Percentiles rank a stretch among this genome's conserved stretches.
Evolutionary conservation across 495 filamentous ascomycete genomes (phyloP).

Genomic region (Hypoxylon lienhwacheense): DNA sequence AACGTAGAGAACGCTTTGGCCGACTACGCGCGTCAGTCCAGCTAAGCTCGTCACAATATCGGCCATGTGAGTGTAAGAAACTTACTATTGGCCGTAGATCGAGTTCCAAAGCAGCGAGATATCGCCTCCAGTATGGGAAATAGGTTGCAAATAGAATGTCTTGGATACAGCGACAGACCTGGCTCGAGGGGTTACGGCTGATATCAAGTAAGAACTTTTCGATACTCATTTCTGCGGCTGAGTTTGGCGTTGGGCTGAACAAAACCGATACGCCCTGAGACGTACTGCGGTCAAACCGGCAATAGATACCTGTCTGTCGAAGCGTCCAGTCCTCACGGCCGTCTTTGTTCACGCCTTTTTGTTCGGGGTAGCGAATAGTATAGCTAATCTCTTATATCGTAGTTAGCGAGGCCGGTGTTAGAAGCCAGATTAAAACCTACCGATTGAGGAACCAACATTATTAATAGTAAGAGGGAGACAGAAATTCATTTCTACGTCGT

Average conservation of each 20-base stretch:
- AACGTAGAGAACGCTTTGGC: conserved; percentile 37
- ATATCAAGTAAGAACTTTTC: conserved; percentile 14
- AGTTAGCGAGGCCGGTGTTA: background rate
- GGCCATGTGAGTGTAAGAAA: background rate
- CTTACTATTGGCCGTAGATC: conserved; percentile 40
- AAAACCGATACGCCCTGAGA: conserved; percentile 40
- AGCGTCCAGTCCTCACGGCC: conserved; percentile 42
- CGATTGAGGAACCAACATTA: conserved; percentile 30
- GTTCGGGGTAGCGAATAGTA: conserved; percentile 47
- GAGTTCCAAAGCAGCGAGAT: conserved; percentile 42
- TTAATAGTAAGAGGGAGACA: conserved; percentile 37
- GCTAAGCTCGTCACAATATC: background rate
- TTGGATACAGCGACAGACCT: conserved; percentile 41
- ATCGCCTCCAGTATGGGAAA: conserved; percentile 45
- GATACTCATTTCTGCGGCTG: conserved; percentile 35
- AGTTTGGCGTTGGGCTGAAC: conserved; percentile 43
- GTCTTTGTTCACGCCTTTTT: conserved; percentile 43
- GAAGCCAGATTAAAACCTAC: conserved; percentile 18
- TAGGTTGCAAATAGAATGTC: conserved; percentile 43
- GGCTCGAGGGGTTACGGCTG: conserved; percentile 4
- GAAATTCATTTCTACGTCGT: conserved; percentile 44
- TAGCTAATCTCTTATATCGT: conserved; percentile 44
- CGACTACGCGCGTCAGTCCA: conserved; percentile 16
- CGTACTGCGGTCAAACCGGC: conserved; percentile 38
- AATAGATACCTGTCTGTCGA: conserved; percentile 51